Evolutionary conservation across 768 basidiomycete species (phyloP).

Genomic region (Phaeolepiota aurea): DNA sequence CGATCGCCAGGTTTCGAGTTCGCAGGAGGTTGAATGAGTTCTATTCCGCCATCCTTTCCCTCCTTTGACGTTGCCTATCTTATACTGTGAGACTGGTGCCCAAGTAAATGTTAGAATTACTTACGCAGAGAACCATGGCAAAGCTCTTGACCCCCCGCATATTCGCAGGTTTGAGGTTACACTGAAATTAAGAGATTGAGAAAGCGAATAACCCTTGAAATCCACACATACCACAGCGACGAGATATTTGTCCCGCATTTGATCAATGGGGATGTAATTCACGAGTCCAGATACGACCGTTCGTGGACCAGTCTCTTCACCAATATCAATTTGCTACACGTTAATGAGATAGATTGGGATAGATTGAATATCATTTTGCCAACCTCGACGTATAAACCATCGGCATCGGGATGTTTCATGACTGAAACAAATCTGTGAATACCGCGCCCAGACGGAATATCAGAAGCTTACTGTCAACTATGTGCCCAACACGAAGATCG

Average conservation of each 20-base stretch:
- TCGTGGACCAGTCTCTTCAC: conserved; percentile 89
- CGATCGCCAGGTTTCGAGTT: conserved; percentile 86
- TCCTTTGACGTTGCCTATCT: conserved; percentile 81
- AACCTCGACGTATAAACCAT: conserved; percentile 93
- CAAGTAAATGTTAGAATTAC: conserved; percentile 12
- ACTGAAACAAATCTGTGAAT: conserved; percentile 36
- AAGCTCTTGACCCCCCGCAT: conserved; percentile 99
- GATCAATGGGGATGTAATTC: conserved; percentile 91
- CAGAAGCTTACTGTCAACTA: conserved; percentile 66
- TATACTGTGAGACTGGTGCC: conserved; percentile 3
- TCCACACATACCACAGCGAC: conserved; percentile 63
- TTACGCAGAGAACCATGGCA: conserved; percentile 93
- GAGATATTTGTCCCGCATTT: conserved; percentile 79
- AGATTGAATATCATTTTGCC: conserved; percentile 7
- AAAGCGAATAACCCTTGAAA: neutral
- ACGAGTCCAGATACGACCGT: conserved; percentile 97
- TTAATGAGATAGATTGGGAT: conserved; percentile 8
- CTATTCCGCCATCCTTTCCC: conserved; percentile 84
- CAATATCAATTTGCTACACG: conserved; percentile 85
- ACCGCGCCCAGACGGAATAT: neutral
- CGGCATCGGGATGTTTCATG: conserved; percentile 94
- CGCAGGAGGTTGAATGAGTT: conserved; percentile 83
- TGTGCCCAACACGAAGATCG: conserved; percentile 89
- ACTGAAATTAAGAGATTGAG: conserved; percentile 29
- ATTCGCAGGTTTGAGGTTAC: conserved; percentile 89